Conservation (phyloP, 306 rosid species). For the Lablab purpureus region DNA sequence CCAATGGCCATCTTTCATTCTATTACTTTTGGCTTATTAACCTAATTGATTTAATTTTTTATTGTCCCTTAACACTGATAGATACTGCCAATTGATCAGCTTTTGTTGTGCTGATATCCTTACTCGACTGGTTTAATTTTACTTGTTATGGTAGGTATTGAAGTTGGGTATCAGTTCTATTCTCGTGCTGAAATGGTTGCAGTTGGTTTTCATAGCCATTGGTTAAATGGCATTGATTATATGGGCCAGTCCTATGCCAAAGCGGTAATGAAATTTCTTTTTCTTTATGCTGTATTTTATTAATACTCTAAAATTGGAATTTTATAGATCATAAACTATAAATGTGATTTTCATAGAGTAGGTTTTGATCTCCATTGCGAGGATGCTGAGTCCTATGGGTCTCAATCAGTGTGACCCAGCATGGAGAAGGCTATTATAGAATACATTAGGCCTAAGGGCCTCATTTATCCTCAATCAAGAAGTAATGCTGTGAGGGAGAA, state of each 20-base stretch:
- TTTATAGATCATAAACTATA: neutral
- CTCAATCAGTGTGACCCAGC: neutral
- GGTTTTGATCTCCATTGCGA: neutral
- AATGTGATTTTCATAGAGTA: neutral
- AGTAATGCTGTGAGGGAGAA: neutral
- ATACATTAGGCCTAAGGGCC: neutral
- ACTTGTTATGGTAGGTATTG: conserved; percentile 68
- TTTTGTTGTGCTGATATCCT: neutral
- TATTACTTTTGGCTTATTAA: neutral
- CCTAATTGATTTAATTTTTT: neutral
- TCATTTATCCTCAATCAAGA: neutral
- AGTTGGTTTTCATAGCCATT: conserved; percentile 94
- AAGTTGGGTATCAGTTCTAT: conserved; percentile 91
- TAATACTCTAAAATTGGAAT: neutral
- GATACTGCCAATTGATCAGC: neutral
- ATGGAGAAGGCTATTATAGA: neutral
- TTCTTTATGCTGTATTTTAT: neutral
- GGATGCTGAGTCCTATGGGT: neutral
- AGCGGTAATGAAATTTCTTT: conserved; percentile 60
- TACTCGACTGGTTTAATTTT: conserved; percentile 35
- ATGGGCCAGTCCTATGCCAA: conserved; percentile 73
- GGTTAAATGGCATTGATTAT: conserved; percentile 95
- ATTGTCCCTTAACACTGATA: neutral
- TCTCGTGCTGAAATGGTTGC: conserved; percentile 98
- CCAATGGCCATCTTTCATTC: conserved; percentile 41